These are phyloP conservation scores for Phialocephala subalpina DNA, from an alignment of 2,329 filamentous ascomycete species.

Conservation along the genomic window DNA sequence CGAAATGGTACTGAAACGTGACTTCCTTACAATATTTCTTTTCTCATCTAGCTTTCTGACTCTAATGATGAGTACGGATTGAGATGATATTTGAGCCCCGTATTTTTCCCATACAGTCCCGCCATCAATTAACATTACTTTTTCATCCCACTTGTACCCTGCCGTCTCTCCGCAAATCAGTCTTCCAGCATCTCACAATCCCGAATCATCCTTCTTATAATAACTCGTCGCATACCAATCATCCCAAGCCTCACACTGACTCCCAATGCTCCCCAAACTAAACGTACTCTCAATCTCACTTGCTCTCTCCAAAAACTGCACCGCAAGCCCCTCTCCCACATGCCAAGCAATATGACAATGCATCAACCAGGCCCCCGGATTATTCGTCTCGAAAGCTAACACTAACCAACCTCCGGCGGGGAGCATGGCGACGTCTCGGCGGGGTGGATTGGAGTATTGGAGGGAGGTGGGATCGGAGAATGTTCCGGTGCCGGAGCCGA, in stretches of 20 bases:
- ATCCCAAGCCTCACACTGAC: slow-evolving; percentile 19
- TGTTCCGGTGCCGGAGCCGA: slow-evolving; percentile 51
- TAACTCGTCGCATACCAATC: slow-evolving; percentile 17
- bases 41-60: too few relatives aligned
- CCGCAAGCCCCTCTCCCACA: slow-evolving; percentile 26
- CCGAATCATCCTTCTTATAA: slow-evolving; percentile 22
- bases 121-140: background rate
- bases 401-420: slow-evolving; percentile 53
- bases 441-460: slow-evolving; percentile 51
- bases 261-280: slow-evolving; percentile 3
- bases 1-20: too few relatives aligned
- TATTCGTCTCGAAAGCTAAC: slow-evolving; percentile 58
- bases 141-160: background rate
- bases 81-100: too few relatives aligned
- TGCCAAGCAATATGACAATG: slow-evolving; percentile 52
- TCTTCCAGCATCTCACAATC: slow-evolving; percentile 10
- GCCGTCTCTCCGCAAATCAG: background rate
- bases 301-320: slow-evolving; percentile 31
- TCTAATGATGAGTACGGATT: too few relatives aligned
- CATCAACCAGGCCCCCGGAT: slow-evolving; percentile 58
- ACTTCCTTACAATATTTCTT: too few relatives aligned
- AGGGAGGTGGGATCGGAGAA: slow-evolving; percentile 22
- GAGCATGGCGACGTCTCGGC: slow-evolving; percentile 58
- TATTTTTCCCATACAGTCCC: background rate
- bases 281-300: slow-evolving; percentile 13